A percentile compares a stretch with the other conserved stretches of the same genome.
These are phyloP conservation scores for Penicillium digitatum DNA, from an alignment of 2,329 filamentous ascomycete species.

Conservation along the genomic window DNA sequence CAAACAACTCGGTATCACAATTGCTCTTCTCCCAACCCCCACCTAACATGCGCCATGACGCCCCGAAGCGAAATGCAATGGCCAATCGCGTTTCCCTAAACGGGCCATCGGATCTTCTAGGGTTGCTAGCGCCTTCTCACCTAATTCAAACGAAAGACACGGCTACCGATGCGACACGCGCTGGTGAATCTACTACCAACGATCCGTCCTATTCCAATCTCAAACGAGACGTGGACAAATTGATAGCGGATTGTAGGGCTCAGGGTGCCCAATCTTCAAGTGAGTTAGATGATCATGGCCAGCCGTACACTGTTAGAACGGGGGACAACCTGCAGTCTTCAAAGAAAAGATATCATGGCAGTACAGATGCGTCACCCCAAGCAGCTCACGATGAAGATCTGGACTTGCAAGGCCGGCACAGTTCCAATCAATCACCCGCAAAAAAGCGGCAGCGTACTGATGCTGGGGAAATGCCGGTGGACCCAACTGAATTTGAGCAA, in stretches of 20 bases:
- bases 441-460: slow-evolving; percentile 16
- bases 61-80: not conserved
- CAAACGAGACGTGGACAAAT: not conserved
- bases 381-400: not conserved
- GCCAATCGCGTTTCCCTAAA: not conserved
- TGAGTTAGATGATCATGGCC: not conserved
- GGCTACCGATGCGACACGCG: not conserved
- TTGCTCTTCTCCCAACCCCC: slow-evolving; percentile 14
- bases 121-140: not conserved
- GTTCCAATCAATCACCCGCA: not conserved
- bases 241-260: not conserved
- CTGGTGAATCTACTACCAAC: not conserved
- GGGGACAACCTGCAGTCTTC: not conserved
- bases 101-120: slow-evolving; percentile 10
- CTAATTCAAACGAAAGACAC: not conserved
- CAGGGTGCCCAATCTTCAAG: not conserved
- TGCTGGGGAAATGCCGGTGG: not conserved
- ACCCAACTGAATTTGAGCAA: not conserved
- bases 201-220: not conserved
- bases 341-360: slow-evolving; percentile 14
- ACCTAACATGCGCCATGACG: not conserved
- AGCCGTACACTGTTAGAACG: not conserved
- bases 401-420: not conserved
- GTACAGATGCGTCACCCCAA: not conserved
- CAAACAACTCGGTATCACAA: slow-evolving; percentile 7